A percentile compares a stretch with the other conserved stretches of the same genome.
Evolutionary conservation across 2,329 filamentous ascomycete genomes (phyloP).

Genomic region (Scedosporium boydii): DNA sequence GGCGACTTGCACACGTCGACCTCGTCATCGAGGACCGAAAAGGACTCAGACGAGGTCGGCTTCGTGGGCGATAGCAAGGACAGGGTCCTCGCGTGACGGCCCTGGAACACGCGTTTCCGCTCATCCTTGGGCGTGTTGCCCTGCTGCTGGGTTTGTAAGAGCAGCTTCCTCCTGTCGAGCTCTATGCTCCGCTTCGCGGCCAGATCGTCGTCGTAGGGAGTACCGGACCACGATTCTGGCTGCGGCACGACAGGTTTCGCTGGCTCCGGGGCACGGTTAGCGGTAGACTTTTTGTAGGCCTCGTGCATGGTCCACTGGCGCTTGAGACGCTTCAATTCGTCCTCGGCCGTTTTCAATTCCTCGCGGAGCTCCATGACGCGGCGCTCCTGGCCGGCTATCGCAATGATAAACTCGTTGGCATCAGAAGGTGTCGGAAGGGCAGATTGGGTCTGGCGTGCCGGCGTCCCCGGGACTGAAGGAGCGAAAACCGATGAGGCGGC

Average conservation of each 20-base stretch:
- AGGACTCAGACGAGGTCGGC: conserved; percentile 22
- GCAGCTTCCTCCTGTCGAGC: conserved; percentile 61
- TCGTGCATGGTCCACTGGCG: conserved; percentile 75
- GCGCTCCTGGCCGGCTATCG: conserved; percentile 85
- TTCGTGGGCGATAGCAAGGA: conserved; percentile 71
- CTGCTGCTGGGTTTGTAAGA: conserved; percentile 28
- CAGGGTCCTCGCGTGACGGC: conserved; percentile 52
- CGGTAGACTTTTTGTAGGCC: conserved; percentile 62
- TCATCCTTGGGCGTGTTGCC: conserved; percentile 31
- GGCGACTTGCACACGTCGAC: conserved; percentile 32
- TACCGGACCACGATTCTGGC: conserved; percentile 9
- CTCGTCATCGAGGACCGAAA: conserved; percentile 24
- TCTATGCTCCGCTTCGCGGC: conserved; percentile 42
- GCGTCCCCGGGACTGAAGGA: conserved; percentile 40
- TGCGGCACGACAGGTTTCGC: conserved; percentile 10
- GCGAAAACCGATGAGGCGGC: conserved; percentile 11
- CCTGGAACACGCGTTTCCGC: conserved; percentile 59
- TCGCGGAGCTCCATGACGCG: conserved; percentile 84
- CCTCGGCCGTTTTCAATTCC: conserved; percentile 76
- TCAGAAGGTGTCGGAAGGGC: conserved; percentile 36
- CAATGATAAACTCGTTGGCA: conserved; percentile 66
- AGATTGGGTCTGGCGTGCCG: conserved; percentile 32
- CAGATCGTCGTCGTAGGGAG: conserved; percentile 28
- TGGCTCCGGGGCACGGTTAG: neutral
- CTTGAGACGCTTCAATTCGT: conserved; percentile 67